phyloP scores from a whole-genome alignment of 2,329 filamentous ascomycete genomes.

The Alternaria postmessia region DNA sequence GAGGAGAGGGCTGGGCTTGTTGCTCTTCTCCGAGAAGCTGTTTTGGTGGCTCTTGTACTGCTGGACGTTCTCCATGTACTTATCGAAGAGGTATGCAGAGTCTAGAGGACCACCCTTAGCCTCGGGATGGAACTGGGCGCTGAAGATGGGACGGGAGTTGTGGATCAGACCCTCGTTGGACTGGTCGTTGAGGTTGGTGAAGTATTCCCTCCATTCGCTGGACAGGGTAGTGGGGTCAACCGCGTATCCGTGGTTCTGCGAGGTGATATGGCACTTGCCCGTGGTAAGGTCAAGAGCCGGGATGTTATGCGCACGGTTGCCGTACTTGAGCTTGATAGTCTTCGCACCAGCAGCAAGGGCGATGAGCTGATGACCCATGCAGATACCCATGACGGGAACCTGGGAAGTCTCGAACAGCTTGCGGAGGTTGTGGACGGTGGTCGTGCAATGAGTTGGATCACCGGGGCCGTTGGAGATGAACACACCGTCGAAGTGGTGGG shows the following conservation, averaged over 20 bases:
- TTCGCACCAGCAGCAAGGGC: conserved; percentile 86
- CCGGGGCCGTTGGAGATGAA: conserved; percentile 99
- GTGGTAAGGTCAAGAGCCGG: conserved; percentile 93
- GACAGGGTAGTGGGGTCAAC: conserved; percentile 85
- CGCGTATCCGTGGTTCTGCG: conserved; percentile 98
- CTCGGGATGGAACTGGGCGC: conserved; percentile 98
- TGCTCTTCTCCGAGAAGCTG: conserved; percentile 78
- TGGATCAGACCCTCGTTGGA: conserved; percentile 99
- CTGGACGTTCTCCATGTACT: conserved; percentile 88
- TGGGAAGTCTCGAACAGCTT: conserved; percentile 91
- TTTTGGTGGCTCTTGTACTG: conserved; percentile 86
- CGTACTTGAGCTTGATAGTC: conserved; percentile 98
- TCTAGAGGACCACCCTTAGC: conserved; percentile 97
- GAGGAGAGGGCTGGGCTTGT: conserved; percentile 84
- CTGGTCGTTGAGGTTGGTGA: conserved; percentile 96
- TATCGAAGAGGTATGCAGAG: conserved; percentile 94
- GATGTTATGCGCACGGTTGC: conserved; percentile 98
- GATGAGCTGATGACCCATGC: conserved; percentile 94
- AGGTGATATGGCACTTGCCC: conserved; percentile 97
- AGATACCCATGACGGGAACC: conserved; percentile 96
- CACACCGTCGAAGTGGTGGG: conserved; percentile 96
- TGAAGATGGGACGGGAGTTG: conserved; percentile 95
- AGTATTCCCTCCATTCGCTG: conserved; percentile 94
- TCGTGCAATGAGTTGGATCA: conserved; percentile 95
- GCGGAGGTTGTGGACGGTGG: conserved; percentile 90